Evolutionary conservation across 2,329 filamentous ascomycete genomes (phyloP).

Genomic region (Hymenoscyphus scutula): DNA sequence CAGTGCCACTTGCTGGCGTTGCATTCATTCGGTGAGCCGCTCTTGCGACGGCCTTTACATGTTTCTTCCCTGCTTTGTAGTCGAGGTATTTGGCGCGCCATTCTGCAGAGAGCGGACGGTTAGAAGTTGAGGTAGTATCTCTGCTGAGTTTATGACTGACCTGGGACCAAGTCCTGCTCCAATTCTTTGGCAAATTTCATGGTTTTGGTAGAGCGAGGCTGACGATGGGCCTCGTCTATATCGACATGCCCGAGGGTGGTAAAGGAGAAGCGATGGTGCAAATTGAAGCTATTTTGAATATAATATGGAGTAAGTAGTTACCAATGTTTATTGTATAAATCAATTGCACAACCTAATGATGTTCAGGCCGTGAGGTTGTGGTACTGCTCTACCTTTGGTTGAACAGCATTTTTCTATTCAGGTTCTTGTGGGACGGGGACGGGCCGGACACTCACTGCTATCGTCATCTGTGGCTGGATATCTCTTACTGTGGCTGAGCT

Average conservation of each 20-base stretch:
- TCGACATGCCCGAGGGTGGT: no score
- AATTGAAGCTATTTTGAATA: no score
- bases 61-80: constrained; percentile 95
- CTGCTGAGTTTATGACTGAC: constrained; percentile 40
- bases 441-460: no score
- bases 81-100: constrained; percentile 93
- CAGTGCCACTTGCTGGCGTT: constrained; percentile 43
- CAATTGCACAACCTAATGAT: neutral
- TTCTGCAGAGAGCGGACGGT: constrained; percentile 49
- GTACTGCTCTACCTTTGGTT: no score
- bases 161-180: constrained; percentile 83
- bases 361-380: no score
- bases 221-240: neutral
- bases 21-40: constrained; percentile 64
- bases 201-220: neutral
- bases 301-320: neutral
- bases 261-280: no score
- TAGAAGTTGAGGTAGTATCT: constrained; percentile 2
- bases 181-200: constrained; percentile 76
- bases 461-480: no score
- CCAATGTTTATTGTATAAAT: neutral
- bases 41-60: constrained; percentile 76
- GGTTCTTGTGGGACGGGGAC: no score
- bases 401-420: no score
- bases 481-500: no score